Evolutionary conservation across 176 grass and related monocot species (phyloP), one percentile per base, ranked within the genome.

Genomic region (Carex parvula): DNA sequence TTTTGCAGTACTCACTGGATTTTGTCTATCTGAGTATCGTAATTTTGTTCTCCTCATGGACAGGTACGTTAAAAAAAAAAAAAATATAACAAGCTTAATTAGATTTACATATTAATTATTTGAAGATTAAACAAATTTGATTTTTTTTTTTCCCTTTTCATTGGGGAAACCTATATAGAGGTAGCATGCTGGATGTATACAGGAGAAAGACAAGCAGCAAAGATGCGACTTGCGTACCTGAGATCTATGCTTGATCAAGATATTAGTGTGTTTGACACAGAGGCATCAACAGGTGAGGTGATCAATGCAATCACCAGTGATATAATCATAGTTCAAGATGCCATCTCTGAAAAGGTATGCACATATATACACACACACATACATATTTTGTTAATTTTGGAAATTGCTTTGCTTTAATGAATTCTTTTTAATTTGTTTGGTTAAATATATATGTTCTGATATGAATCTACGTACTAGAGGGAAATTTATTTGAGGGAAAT

Each of bases 141-240:
- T 26, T 61, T 61, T 71, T 71, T 32, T 79, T 29, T 58, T 21
- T 50, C 5, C 2, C 59, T 56, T 17, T 0, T 50, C 52, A 39
- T 48, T 79, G 2, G 20, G 70, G 20, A 9, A 68, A 18, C 35
- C 48, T 70, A 26, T 26, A 26, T 26, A 98, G 96, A 98, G 96
- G 93, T 98, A 85, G 93, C 93, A 29, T 98, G 93, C 81, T 98
- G 96, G 96, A 98, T 98, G 96, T 92, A 98, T 81, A 98, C 96
- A 1, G 96, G 96, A 18, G 96, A 98, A 85, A 88, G 96, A 79
- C 96, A 98, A 88, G 96, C 91, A 55, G 89, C 96, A 79, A 98
- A 98, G 89, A 98, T 98, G 89, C 82, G 96, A n/a, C 91, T 90
- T 78, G 96, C 91, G 5, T 98, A 98, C 63, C 88, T 98, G 61